These are phyloP conservation scores for Aspergillus tanneri DNA, from an alignment of 2,329 filamentous ascomycete genomes.

Conservation along the genomic window DNA sequence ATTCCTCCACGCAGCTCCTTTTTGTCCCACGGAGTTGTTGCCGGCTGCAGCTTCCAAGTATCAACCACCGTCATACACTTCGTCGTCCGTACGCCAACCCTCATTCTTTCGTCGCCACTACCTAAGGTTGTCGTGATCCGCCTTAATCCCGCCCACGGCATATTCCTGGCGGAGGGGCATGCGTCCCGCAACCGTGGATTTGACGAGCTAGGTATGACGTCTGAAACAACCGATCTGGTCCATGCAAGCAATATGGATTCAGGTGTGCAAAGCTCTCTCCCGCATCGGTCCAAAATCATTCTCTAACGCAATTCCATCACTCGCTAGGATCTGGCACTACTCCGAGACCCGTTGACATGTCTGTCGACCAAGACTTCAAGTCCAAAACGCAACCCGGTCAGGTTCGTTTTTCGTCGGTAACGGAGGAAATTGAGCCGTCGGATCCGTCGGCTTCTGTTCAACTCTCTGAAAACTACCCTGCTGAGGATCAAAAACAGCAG, in stretches of 20 bases:
- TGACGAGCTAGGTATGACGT: constrained; percentile 40
- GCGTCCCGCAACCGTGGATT: constrained; percentile 30
- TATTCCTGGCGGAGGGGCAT: constrained; percentile 37
- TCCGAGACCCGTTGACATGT: constrained; percentile 24
- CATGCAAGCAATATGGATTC: constrained; percentile 28
- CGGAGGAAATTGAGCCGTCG: constrained; percentile 65
- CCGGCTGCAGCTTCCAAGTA: constrained; percentile 2
- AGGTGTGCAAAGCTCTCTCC: constrained; percentile 31
- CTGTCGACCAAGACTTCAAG: constrained; percentile 29
- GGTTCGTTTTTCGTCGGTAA: constrained; percentile 70
- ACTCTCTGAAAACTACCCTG: constrained; percentile 12
- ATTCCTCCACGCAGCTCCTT: constrained; percentile 16
- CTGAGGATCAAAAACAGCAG: constrained; percentile 29
- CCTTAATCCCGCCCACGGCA: too few relatives aligned
- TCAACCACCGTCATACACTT: neutral
- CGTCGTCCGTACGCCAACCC: neutral
- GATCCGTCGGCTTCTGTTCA: constrained; percentile 28
- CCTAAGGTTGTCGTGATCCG: neutral
- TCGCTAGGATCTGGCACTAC: constrained; percentile 20
- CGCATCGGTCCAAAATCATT: constrained; percentile 4
- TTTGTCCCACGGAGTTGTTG: constrained; percentile 2
- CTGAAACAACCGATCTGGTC: constrained; percentile 32
- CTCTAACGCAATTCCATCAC: constrained; percentile 9
- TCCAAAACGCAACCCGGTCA: constrained; percentile 34
- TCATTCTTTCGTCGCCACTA: neutral